Conservation (phyloP, 148 eudicot genomes). For the Vaccinium macrocarpon region DNA sequence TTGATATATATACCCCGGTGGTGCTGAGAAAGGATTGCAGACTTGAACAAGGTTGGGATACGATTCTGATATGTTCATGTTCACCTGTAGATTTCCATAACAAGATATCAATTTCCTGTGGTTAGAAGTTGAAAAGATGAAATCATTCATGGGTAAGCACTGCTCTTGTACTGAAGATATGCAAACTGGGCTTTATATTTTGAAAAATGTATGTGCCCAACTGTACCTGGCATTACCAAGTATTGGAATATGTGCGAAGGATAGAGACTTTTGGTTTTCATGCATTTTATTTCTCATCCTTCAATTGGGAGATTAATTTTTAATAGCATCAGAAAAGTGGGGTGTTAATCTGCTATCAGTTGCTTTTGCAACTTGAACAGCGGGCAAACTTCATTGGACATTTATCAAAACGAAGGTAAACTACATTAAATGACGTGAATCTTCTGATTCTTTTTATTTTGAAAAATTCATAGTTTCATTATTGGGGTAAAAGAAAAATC, state of each 20-base stretch:
- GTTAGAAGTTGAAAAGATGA: neutral
- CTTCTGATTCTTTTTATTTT: neutral
- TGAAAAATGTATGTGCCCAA: neutral
- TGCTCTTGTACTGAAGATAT: neutral
- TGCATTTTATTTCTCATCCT: neutral
- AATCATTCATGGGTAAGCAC: neutral
- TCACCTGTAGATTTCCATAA: constrained; percentile 41
- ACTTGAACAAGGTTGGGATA: constrained; percentile 41
- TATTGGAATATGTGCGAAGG: neutral
- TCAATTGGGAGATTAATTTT: neutral
- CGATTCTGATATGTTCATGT: constrained; percentile 44
- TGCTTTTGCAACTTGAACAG: neutral
- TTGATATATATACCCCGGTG: constrained; percentile 52
- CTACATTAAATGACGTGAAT: neutral
- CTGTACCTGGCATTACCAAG: neutral
- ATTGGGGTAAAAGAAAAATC: neutral
- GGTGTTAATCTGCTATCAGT: neutral
- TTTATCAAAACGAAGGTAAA: neutral
- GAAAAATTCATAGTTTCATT: neutral
- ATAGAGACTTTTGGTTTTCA: neutral
- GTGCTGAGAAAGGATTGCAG: constrained; percentile 86
- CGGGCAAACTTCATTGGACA: neutral
- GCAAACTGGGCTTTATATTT: neutral
- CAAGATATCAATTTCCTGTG: neutral
- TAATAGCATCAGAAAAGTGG: neutral